Evolutionary conservation across 225 moss, liverwort and hornwort genomes (phyloP).

Genomic region (Pseudisothecium myosuroides): DNA sequence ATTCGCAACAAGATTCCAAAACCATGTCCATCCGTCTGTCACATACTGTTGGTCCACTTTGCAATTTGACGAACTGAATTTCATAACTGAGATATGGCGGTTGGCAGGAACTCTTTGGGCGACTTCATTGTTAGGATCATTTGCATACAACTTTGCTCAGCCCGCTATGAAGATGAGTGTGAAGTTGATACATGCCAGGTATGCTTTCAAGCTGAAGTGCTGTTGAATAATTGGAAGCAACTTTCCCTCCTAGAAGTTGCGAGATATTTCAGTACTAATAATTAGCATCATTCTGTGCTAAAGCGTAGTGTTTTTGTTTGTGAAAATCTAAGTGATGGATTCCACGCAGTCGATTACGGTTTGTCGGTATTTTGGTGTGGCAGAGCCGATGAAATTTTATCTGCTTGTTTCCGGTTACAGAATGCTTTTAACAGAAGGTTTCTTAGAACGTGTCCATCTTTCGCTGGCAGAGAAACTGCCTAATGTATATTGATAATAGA

Average conservation of each 20-base stretch:
- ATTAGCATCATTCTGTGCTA: background rate
- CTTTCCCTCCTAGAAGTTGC: background rate
- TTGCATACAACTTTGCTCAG: conserved; percentile 71
- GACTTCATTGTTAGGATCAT: conserved; percentile 46
- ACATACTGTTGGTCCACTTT: background rate
- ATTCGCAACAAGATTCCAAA: background rate
- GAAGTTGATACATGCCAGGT: conserved; percentile 83
- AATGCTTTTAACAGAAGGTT: background rate
- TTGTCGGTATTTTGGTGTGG: background rate
- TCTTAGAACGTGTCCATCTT: background rate
- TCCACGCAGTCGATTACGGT: background rate
- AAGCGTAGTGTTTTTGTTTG: background rate
- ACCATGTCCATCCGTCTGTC: background rate
- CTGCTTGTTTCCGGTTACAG: background rate
- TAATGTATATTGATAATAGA: background rate
- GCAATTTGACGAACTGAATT: background rate
- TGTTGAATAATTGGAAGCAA: background rate
- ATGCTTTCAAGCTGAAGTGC: background rate
- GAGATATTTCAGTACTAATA: background rate
- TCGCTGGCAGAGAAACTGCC: background rate
- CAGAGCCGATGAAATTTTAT: background rate
- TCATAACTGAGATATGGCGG: background rate
- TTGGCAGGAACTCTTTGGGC: conserved; percentile 63
- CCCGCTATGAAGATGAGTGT: conserved; percentile 71
- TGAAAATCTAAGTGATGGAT: background rate